Evolutionary conservation across 176 grass and related monocot genomes (phyloP), one percentile per base, ranked within the genome.

Genomic region (Eragrostis nindensis): DNA sequence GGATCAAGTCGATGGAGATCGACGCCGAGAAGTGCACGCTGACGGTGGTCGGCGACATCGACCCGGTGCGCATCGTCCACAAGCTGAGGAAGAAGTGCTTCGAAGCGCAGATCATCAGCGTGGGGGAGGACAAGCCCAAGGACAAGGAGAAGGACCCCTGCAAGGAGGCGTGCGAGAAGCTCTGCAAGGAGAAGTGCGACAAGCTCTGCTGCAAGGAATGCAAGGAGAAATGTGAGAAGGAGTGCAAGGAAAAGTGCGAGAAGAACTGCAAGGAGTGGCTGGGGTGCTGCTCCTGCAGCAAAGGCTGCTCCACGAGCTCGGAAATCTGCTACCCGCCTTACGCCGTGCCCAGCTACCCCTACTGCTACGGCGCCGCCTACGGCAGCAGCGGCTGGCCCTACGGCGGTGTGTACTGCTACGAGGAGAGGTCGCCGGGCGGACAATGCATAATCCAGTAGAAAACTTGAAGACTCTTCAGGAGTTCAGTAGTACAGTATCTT

Each of bases 11-110:
- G 14, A 53, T 97, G 64, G 65, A 40, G 0, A 54, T 89, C 17
- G 90, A 93, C 22, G 3, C 2, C 0, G 94, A 89, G 12, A 97
- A 93, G 53, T 56, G 77, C 80, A 91, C 80, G 16, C 85, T 97
- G 81, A 93, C 88, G 32, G 90, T 97, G 82, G 62, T 89, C 4
- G 90, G 94, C 1, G 11, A 32, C 1, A 88, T 80, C 0, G 94
- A 97, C 61, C 90, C 94, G 4, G 87, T 90, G 36, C 15, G 73
- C 71, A 27, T 97, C 2, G 71, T 83, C 52, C 61, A 38, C 1
- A 52, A 7, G 59, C 88, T 93, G 5, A 87, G 60, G 83, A 89
- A 97, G 83, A 55, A 29, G 53, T 79, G 87, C 59, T 78, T 75
- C 8, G 14, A 26, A 0, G 94, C 85, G 1, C 6, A 5, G 8